These are phyloP conservation scores for Prototheca cutis DNA, from an alignment of 163 green algal genomes.

Conservation along the genomic window DNA sequence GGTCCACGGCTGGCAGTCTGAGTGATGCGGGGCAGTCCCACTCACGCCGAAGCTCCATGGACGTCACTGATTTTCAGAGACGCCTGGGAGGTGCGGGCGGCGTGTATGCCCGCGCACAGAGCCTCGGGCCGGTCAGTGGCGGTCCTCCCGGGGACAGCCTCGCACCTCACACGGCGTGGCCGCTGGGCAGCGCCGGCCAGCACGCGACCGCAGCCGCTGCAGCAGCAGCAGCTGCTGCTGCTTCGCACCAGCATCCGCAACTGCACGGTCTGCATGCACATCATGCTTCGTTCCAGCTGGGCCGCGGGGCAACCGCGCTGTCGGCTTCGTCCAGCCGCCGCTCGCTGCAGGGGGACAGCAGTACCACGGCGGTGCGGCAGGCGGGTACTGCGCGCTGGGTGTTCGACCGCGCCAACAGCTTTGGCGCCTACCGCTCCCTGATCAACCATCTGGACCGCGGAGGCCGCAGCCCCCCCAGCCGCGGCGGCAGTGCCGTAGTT, in stretches of 20 bases:
- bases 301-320: too few species aligned
- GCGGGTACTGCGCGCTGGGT: slow-evolving; percentile 28
- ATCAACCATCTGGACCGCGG: slow-evolving; percentile 14
- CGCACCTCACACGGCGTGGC: too few species aligned
- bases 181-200: too few species aligned
- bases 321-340: not conserved
- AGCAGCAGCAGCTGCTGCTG: not conserved
- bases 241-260: not conserved
- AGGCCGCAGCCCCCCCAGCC: not conserved
- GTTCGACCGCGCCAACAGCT: slow-evolving; percentile 21
- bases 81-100: not conserved
- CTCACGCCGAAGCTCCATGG: slow-evolving; percentile 4
- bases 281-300: too few species aligned
- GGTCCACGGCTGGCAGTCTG: not conserved
- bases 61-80: not conserved
- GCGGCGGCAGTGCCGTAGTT: slow-evolving; percentile 1
- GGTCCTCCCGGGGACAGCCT: too few species aligned
- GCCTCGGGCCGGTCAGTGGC: too few species aligned
- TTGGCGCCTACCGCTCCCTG: slow-evolving; percentile 15
- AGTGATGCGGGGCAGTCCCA: not conserved
- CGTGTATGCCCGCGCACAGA: too few species aligned
- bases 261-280: too few species aligned
- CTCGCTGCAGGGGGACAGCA: not conserved
- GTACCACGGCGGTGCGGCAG: slow-evolving; percentile 4
- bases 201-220: too few species aligned